Evolutionary conservation across 352 stramenopile genomes (phyloP), one percentile per base, ranked within the genome.

Genomic region (Pythium guiyangense): DNA sequence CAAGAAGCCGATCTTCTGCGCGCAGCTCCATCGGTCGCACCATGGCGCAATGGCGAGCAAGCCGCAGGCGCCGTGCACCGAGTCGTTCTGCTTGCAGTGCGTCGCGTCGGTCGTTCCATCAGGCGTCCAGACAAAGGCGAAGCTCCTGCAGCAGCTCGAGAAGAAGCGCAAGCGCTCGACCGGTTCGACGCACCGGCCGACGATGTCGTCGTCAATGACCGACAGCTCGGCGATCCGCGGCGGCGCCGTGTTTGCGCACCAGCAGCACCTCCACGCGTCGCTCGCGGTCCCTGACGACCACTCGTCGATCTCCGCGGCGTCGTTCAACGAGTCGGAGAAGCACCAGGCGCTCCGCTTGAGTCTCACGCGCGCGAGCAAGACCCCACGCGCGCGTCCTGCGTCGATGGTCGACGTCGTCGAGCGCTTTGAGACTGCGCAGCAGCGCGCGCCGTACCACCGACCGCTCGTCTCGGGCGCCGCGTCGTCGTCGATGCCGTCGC

Each of bases 11-110:
- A 89, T 92, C 53, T 92, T 89, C 61, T 92, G 82, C 40, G 79
- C 77, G 8, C 74, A 92, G 29, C 77, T 71, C 27, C 79, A 90
- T 61, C 53, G 68, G 15, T 62, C 54, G 26, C 56, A 76, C 29
- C 69, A 39, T 42, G 52, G 52, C n/a, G 55, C 59, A 20, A 64
- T 65, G 25, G 47, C 57, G 18, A 64, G 55, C 26, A 64, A 68
- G 31, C 48, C 57, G 14, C 52, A 53, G 3, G 65, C 59, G 15
- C 77, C 77, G 10, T 92, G 82, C 62, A 88, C 74, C 3, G 82
- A 92, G 62, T 88, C 72, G 1, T 92, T 92, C 49, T 92, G 82
- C 57, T 64, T 90, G 5, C 69, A 74, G 48, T 92, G 82, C 59
- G 79, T 90, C 18, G 82, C 79, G 54, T 77, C 77, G 12, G 82